Conservation (phyloP, 257 asterid genomes). For the Solanum sitiens region DNA sequence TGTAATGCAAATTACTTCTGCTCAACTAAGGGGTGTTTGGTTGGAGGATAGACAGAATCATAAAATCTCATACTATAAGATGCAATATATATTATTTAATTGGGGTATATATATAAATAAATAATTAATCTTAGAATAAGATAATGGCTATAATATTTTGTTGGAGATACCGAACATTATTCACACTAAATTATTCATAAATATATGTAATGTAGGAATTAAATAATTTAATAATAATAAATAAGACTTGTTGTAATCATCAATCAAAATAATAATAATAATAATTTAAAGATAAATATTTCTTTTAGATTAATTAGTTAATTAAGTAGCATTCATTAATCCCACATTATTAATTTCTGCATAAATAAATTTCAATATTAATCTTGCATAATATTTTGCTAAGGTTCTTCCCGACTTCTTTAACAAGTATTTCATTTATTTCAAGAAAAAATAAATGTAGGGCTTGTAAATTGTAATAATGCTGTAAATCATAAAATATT, state of each 20-base stretch:
- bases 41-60: background rate
- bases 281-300: too few species aligned
- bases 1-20: background rate
- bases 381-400: too few species aligned
- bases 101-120: background rate
- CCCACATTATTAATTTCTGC: too few species aligned
- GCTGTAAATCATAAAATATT: too few species aligned
- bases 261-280: too few species aligned
- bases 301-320: too few species aligned
- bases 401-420: background rate
- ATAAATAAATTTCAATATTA: too few species aligned
- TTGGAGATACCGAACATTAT: background rate
- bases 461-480: too few species aligned
- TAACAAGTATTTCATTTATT: background rate
- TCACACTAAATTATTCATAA: background rate
- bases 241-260: too few species aligned
- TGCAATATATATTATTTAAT: background rate
- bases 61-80: background rate
- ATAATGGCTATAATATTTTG: background rate
- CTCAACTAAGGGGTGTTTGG: background rate
- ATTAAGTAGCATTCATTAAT: too few species aligned
- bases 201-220: too few species aligned
- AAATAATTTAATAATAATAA: too few species aligned
- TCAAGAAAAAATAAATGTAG: background rate
- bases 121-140: background rate